Evolutionary conservation across 768 basidiomycete species (phyloP).

Genomic region (Daedaleopsis nitida): DNA sequence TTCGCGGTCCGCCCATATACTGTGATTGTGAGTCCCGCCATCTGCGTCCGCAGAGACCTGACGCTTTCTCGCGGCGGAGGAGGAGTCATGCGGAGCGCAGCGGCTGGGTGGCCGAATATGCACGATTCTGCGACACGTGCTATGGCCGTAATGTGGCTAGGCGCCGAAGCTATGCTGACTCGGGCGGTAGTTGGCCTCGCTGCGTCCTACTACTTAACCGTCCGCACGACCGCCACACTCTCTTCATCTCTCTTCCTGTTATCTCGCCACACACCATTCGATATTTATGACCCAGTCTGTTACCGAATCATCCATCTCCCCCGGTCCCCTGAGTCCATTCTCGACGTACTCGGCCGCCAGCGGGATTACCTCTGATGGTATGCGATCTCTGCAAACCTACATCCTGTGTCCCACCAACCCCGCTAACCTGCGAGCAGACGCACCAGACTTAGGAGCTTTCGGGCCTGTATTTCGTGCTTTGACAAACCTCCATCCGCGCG

Average conservation of each 20-base stretch:
- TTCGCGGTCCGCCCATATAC: neutral
- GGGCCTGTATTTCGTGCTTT: conserved; percentile 68
- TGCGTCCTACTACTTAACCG: conserved; percentile 1
- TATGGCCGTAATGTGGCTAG: conserved; percentile 3
- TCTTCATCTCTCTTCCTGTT: conserved; percentile 8
- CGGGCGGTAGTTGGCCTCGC: conserved; percentile 2
- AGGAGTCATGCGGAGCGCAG: neutral
- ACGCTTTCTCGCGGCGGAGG: neutral
- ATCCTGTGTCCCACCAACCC: neutral
- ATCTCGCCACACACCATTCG: neutral
- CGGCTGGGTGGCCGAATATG: neutral
- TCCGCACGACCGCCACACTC: conserved; percentile 17
- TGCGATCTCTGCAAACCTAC: conserved; percentile 11
- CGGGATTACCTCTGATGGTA: conserved; percentile 41
- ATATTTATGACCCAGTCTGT: conserved; percentile 33
- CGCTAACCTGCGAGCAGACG: conserved; percentile 39
- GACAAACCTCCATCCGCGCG: conserved; percentile 54
- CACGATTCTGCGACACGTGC: conserved; percentile 10
- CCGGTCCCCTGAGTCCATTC: conserved; percentile 42
- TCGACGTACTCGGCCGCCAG: conserved; percentile 34
- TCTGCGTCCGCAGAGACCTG: neutral
- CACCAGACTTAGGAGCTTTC: conserved; percentile 76
- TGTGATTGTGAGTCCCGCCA: neutral
- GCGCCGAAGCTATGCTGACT: conserved; percentile 18
- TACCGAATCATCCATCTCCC: conserved; percentile 38